phyloP scores from a whole-genome alignment of 2,329 filamentous ascomycete genomes.

The Venturia effusa region DNA sequence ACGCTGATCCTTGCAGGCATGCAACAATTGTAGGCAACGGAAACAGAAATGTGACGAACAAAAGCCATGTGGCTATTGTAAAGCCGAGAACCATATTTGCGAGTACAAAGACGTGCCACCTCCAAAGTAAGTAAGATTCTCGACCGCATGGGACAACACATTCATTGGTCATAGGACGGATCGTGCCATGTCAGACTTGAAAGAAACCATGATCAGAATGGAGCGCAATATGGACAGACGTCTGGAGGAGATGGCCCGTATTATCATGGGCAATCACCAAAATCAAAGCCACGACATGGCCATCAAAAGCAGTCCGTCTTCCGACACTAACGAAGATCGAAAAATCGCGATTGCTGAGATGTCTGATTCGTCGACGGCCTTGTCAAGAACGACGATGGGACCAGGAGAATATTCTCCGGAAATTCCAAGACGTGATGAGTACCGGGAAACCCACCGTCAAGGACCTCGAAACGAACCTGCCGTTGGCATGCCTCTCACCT shows the following conservation, averaged over 20 bases:
- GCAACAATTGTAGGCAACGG: conserved; percentile 36
- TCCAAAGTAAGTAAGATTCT: conserved; percentile 56
- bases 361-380: not conserved
- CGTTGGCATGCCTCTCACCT: not conserved
- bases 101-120: conserved; percentile 77
- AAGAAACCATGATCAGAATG: not conserved
- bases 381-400: not conserved
- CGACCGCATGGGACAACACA: not conserved
- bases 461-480: not conserved
- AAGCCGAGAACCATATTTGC: conserved; percentile 74
- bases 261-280: not conserved
- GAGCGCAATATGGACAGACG: not conserved
- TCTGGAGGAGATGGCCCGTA: not conserved
- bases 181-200: not conserved
- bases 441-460: not conserved
- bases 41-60: conserved; percentile 33
- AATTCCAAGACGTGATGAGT: not conserved
- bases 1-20: conserved; percentile 48
- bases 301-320: not conserved
- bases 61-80: conserved; percentile 49
- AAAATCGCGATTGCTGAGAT: not conserved
- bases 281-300: not conserved
- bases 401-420: not conserved
- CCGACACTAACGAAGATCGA: not conserved
- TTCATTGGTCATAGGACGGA: not conserved